A percentile compares a stretch with the other conserved stretches of the same genome.
phyloP scores from a whole-genome alignment of 2,329 filamentous ascomycete species.

The Lasiodiplodia sp. region DNA sequence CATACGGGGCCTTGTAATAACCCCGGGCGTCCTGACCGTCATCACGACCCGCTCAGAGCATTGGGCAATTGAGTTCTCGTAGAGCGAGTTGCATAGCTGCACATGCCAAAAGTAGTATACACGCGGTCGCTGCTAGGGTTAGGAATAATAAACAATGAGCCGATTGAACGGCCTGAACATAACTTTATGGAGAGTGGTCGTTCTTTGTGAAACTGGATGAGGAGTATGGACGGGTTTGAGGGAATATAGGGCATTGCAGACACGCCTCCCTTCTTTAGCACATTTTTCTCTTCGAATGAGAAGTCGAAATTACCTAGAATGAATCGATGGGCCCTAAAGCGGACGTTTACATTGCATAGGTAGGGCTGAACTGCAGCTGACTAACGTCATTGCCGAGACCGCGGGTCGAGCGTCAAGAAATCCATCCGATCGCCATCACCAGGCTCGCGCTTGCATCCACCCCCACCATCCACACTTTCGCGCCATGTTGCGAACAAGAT shows the following conservation, averaged over 20 bases:
- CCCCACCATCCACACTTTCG: slow-evolving; percentile 8
- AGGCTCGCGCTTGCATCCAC: background rate
- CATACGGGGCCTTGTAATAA: slow-evolving; percentile 9
- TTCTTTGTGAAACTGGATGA: background rate
- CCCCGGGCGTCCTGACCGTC: slow-evolving; percentile 16
- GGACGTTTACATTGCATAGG: background rate
- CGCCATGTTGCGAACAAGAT: slow-evolving; percentile 24
- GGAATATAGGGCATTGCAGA: background rate
- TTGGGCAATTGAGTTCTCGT: background rate
- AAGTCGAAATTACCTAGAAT: background rate
- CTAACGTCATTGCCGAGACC: slow-evolving; percentile 30
- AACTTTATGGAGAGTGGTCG: too few species aligned
- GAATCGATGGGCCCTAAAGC: background rate
- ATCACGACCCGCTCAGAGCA: slow-evolving; percentile 12
- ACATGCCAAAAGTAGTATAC: slow-evolving; percentile 14
- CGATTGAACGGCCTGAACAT: background rate
- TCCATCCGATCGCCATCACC: slow-evolving; percentile 14
- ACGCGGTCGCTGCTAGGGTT: slow-evolving; percentile 15
- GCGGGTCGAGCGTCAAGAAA: slow-evolving; percentile 28
- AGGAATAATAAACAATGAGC: slow-evolving; percentile 14
- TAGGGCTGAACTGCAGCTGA: slow-evolving; percentile 26
- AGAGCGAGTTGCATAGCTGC: slow-evolving; percentile 18
- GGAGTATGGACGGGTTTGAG: background rate
- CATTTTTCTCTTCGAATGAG: background rate
- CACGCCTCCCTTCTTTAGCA: background rate